These are phyloP conservation scores for Neurospora sp. DNA, from an alignment of 495 filamentous ascomycete genomes.

Conservation along the genomic window DNA sequence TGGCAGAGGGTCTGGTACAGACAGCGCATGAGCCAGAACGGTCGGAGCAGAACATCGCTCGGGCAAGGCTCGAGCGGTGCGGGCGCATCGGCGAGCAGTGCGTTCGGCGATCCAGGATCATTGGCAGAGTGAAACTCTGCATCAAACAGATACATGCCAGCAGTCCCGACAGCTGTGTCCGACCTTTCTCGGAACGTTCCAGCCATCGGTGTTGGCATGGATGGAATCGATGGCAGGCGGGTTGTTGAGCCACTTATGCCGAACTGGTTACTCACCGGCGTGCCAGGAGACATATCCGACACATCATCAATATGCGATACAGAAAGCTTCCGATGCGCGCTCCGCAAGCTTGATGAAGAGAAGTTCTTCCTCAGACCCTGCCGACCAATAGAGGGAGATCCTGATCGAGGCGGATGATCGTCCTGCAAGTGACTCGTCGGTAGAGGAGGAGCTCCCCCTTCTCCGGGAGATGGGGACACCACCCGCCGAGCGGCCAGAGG, in stretches of 20 bases:
- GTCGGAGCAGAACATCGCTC: conserved; percentile 70
- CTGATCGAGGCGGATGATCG: conserved; percentile 24
- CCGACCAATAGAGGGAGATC: conserved; percentile 29
- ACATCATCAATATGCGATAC: conserved; percentile 59
- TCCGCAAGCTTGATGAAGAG: conserved; percentile 66
- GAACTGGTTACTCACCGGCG: conserved; percentile 59
- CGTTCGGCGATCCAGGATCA: conserved; percentile 56
- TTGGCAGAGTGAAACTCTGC: conserved; percentile 69
- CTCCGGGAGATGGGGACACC: conserved; percentile 24
- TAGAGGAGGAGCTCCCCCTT: conserved; percentile 17
- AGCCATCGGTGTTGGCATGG: conserved; percentile 60
- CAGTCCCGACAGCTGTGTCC: conserved; percentile 41
- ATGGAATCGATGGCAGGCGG: conserved; percentile 41
- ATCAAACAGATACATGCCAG: conserved; percentile 77
- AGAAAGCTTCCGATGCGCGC: conserved; percentile 58
- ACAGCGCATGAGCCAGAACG: conserved; percentile 93
- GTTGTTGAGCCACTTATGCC: conserved; percentile 33
- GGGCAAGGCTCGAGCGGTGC: conserved; percentile 85
- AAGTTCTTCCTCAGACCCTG: conserved; percentile 63
- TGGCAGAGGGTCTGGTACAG: conserved; percentile 89
- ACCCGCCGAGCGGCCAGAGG: conserved; percentile 21
- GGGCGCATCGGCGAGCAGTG: conserved; percentile 44
- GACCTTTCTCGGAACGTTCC: conserved; percentile 42
- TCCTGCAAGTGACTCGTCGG: conserved; percentile 20
- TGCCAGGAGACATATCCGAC: conserved; percentile 59